Conservation (phyloP, 768 basidiomycete species). For the Naganishia friedmannii region DNA sequence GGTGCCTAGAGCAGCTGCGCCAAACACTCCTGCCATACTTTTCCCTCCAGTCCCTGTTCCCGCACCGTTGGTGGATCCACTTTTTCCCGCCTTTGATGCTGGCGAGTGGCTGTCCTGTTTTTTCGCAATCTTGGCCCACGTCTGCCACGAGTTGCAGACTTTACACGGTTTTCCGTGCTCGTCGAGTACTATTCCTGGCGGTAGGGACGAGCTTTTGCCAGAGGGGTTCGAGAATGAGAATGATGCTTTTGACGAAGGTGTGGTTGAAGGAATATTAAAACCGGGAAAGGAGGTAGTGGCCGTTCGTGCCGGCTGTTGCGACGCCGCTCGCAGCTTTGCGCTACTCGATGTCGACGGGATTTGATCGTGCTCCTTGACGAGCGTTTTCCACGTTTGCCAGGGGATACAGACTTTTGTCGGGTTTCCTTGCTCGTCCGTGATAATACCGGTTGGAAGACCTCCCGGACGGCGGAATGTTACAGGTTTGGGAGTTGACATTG, state of each 20-base stretch:
- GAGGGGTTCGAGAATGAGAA: too few relatives aligned
- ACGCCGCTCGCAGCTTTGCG: not conserved
- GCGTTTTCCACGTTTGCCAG: slow-evolving; percentile 40
- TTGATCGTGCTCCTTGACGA: slow-evolving; percentile 32
- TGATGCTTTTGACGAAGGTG: too few relatives aligned
- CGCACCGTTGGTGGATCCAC: too few relatives aligned
- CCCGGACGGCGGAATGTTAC: too few relatives aligned
- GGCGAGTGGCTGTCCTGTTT: too few relatives aligned
- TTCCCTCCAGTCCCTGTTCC: not conserved
- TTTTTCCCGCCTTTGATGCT: too few relatives aligned
- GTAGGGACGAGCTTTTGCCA: slow-evolving; percentile 52
- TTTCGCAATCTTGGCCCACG: slow-evolving; percentile 40
- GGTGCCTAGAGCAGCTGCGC: slow-evolving; percentile 24
- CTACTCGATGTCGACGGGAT: too few relatives aligned
- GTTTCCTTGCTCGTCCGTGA: slow-evolving; percentile 66
- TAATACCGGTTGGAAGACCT: too few relatives aligned
- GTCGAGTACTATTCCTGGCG: slow-evolving; percentile 81
- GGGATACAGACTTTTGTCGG: slow-evolving; percentile 78
- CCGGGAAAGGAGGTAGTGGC: too few relatives aligned
- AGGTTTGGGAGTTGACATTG: too few relatives aligned
- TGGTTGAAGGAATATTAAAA: too few relatives aligned
- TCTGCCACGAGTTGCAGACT: slow-evolving; percentile 60
- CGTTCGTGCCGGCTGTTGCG: not conserved
- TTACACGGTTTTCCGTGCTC: slow-evolving; percentile 95
- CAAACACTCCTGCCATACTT: slow-evolving; percentile 53